phyloP scores from a whole-genome alignment of 2,329 filamentous ascomycete genomes.

The Apiospora arundinis region DNA sequence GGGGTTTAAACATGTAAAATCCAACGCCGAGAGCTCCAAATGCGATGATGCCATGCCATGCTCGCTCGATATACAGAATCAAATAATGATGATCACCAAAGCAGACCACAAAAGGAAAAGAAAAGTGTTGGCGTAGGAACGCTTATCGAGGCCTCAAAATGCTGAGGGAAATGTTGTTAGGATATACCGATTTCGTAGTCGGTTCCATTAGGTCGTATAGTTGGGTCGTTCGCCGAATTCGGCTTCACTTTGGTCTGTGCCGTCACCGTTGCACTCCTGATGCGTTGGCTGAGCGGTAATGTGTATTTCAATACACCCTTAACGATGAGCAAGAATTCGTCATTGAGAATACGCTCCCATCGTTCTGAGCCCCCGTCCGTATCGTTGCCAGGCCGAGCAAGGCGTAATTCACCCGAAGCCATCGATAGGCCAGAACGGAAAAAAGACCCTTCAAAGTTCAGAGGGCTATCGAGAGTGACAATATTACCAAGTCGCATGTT shows the following conservation, averaged over 20 bases:
- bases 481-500: constrained; percentile 94
- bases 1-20: constrained; percentile 27
- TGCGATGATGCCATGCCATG: constrained; percentile 35
- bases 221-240: constrained; percentile 64
- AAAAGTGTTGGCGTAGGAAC: neutral
- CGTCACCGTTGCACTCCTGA: constrained; percentile 65
- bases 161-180: constrained; percentile 20
- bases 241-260: constrained; percentile 66
- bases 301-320: constrained; percentile 89
- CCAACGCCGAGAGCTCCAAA: constrained; percentile 41
- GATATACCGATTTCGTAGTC: constrained; percentile 35
- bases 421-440: constrained; percentile 75
- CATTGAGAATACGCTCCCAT: constrained; percentile 89
- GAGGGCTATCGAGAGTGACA: constrained; percentile 82
- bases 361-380: constrained; percentile 84
- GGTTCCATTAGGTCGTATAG: constrained; percentile 46
- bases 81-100: constrained; percentile 8
- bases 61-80: constrained; percentile 46
- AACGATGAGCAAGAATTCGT: constrained; percentile 92
- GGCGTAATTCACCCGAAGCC: constrained; percentile 83
- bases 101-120: constrained; percentile 13
- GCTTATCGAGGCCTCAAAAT: constrained; percentile 5
- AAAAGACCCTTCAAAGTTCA: constrained; percentile 89
- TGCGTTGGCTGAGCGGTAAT: constrained; percentile 65
- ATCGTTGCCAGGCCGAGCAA: constrained; percentile 83